These are phyloP conservation scores for Rhododendron molle DNA, from an alignment of 148 eudicot genomes.

Conservation along the genomic window DNA sequence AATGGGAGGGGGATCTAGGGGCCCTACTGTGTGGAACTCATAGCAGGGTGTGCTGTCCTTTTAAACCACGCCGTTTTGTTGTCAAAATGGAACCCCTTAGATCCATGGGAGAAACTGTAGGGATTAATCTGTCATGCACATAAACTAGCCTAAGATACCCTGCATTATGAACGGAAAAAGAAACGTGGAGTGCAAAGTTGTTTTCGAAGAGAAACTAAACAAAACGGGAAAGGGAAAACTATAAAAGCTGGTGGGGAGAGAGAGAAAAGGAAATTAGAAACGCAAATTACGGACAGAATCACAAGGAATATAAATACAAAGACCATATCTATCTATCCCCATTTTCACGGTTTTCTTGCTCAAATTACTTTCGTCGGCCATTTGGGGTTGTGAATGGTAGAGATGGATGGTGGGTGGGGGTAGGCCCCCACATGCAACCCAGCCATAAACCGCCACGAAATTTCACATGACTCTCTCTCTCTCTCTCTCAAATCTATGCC, in stretches of 20 bases:
- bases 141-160: too few relatives aligned
- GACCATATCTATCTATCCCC: not conserved
- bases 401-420: not conserved
- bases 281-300: constrained; percentile 6
- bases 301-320: not conserved
- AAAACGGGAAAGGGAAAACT: not conserved
- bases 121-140: too few relatives aligned
- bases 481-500: not conserved
- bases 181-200: not conserved
- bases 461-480: not conserved
- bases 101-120: too few relatives aligned
- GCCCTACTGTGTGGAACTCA: too few relatives aligned
- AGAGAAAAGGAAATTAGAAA: not conserved
- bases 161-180: too few relatives aligned
- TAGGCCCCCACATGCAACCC: not conserved
- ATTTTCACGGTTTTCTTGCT: not conserved
- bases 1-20: too few relatives aligned
- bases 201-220: not conserved
- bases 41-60: too few relatives aligned
- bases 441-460: not conserved
- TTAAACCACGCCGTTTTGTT: too few relatives aligned
- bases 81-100: too few relatives aligned
- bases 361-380: not conserved
- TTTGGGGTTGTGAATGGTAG: not conserved
- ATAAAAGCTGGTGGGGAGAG: not conserved